Evolutionary conservation across 352 stramenopile genomes (phyloP), one percentile per base, ranked within the genome.

Genomic region (Pythium aphanidermatum): DNA sequence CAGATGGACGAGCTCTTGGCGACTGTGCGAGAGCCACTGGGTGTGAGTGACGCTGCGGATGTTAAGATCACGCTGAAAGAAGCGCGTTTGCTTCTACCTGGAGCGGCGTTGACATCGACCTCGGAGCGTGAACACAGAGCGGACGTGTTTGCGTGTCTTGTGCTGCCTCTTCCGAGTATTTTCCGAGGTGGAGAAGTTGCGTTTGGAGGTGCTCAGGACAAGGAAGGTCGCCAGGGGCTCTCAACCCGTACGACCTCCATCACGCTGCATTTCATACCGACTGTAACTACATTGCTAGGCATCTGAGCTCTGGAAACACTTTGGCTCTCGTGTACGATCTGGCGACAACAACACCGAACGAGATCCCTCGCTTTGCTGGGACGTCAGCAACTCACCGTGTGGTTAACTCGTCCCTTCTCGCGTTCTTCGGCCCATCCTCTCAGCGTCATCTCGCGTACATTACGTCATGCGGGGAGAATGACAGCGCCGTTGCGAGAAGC

Each of bases 241-340:
- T n/a, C n/a, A 41, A 43, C 14, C 2, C 25, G 3, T 51, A 51
- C 34, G 16, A 36, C 10, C 0, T 34, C n/a, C n/a, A n/a, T n/a
- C n/a, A n/a, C n/a, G n/a, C n/a, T 21, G n/a, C 10, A 5, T 51
- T 44, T 20, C 8, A 7, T 17, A 1, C 19, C n/a, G 29, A 23
- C 44, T 8, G 13, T 51, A 6, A 9, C 14, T 11, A 35, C n/a
- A n/a, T n/a, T n/a, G n/a, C n/a, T n/a, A n/a, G n/a, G n/a, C n/a
- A n/a, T n/a, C n/a, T n/a, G n/a, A n/a, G n/a, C n/a, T n/a, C 16
- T 16, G 34, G 44, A 16, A 24, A 33, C 9, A 23, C 17, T 2
- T n/a, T 51, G 14, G 33, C 14, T 51, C 43, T 42, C 34, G 21
- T 51, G 7, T 51, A 51, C 25, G 44, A 51, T 29, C 17, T 51